Evolutionary conservation across 371 early-diverging fungal genomes (phyloP).

Genomic region (Haplosporangium sp.): DNA sequence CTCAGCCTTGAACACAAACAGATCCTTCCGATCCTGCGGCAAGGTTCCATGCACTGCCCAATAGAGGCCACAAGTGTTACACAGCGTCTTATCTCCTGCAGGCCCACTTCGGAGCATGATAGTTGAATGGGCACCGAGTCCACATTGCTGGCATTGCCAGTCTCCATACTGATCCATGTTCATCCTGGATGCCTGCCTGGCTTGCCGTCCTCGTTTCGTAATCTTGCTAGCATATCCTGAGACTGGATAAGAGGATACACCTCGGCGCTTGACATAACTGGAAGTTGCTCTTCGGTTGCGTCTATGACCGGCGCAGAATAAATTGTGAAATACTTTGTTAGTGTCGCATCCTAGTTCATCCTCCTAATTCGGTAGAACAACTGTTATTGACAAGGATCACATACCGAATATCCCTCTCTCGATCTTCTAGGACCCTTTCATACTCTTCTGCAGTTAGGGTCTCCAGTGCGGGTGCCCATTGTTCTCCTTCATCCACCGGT

Average conservation of each 20-base stretch:
- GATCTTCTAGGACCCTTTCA: conserved; percentile 80
- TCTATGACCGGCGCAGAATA: conserved; percentile 12
- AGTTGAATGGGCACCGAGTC: conserved; percentile 42
- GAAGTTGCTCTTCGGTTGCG: conserved; percentile 57
- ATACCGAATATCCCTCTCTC: conserved; percentile 84
- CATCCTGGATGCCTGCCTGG: conserved; percentile 6
- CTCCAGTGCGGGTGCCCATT: conserved; percentile 87
- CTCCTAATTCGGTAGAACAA: conserved; percentile 18
- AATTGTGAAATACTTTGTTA: conserved; percentile 11
- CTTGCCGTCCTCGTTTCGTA: conserved; percentile 24
- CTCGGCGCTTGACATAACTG: conserved; percentile 34
- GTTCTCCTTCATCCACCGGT: conserved; percentile 71
- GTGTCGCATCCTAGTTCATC: conserved; percentile 15
- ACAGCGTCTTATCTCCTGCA: conserved; percentile 60
- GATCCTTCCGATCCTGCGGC: conserved; percentile 67
- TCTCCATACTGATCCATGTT: conserved; percentile 20
- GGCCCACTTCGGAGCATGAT: conserved; percentile 44
- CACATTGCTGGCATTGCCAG: conserved; percentile 53
- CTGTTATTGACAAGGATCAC: conserved; percentile 32
- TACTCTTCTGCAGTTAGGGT: conserved; percentile 83
- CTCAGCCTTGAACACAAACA: conserved; percentile 48
- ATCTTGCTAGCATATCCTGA: conserved; percentile 23
- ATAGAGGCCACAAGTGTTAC: conserved; percentile 69
- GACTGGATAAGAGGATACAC: conserved; percentile 6
- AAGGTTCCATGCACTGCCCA: conserved; percentile 62